Conservation (phyloP, 768 basidiomycete genomes). For the Coprinopsis strossmayeri region DNA sequence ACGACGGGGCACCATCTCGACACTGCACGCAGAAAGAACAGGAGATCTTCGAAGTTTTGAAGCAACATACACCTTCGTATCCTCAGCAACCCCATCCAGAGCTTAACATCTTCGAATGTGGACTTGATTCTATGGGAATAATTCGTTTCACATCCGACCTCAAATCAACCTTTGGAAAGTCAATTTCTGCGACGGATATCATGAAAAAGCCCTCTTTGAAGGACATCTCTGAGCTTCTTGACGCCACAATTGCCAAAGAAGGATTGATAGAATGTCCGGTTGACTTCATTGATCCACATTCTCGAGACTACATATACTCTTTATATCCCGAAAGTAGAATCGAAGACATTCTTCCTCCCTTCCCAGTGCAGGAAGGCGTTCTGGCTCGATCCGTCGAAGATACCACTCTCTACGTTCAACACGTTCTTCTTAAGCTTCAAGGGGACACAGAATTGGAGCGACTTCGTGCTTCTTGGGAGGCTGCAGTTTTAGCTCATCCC, state of each 20-base stretch:
- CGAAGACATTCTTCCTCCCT: constrained; percentile 31
- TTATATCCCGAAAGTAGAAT: constrained; percentile 14
- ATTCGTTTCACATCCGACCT: constrained; percentile 22
- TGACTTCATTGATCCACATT: background rate
- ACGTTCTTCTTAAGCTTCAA: constrained; percentile 28
- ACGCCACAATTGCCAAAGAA: background rate
- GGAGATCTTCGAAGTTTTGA: constrained; percentile 18
- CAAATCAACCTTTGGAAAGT: constrained; percentile 15
- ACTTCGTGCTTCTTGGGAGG: constrained; percentile 29
- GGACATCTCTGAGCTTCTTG: constrained; percentile 16
- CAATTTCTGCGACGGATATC: constrained; percentile 21
- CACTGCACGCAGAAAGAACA: constrained; percentile 14
- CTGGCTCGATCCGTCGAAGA: constrained; percentile 32
- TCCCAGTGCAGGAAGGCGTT: constrained; percentile 42
- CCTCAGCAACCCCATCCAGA: constrained; percentile 16
- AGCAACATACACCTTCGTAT: constrained; percentile 16
- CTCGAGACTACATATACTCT: constrained; percentile 12
- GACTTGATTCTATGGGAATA: constrained; percentile 24
- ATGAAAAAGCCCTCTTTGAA: constrained; percentile 23
- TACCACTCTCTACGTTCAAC: constrained; percentile 37
- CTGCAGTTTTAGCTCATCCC: constrained; percentile 18
- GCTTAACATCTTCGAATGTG: constrained; percentile 25
- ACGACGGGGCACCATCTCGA: constrained; percentile 3
- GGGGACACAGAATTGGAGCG: constrained; percentile 14
- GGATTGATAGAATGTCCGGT: background rate